Percentiles rank a stretch among this genome's conserved stretches.
phyloP scores from a whole-genome alignment of 805 yeast species.

The Priceomyces medius region DNA sequence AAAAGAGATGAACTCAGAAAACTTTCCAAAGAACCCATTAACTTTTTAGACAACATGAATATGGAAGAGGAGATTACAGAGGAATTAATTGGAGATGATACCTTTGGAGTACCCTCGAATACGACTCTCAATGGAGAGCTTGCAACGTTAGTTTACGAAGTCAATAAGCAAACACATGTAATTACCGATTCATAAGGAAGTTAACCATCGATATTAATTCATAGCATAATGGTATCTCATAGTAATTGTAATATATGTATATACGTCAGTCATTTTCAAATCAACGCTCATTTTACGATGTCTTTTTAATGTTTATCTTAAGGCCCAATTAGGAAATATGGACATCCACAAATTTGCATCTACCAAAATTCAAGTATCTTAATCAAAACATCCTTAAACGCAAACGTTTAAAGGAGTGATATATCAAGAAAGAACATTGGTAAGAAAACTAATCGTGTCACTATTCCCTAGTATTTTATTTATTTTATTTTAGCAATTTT shows the following conservation, averaged over 20 bases:
- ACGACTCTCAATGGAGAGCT: conserved; percentile 22
- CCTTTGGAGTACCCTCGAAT: not conserved
- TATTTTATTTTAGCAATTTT: too few species aligned
- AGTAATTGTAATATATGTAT: not conserved
- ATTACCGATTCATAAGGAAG: not conserved
- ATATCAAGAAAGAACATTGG: too few species aligned
- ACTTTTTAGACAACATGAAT: conserved; percentile 11
- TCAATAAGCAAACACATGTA: not conserved
- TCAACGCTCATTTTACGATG: not conserved
- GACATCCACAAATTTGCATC: conserved; percentile 8
- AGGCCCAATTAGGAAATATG: conserved; percentile 9
- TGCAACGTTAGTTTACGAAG: conserved; percentile 15
- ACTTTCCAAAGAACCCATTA: conserved; percentile 17
- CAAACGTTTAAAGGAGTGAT: not conserved
- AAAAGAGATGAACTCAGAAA: conserved; percentile 17
- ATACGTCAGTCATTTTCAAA: too few species aligned
- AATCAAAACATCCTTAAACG: conserved; percentile 1
- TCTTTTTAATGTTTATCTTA: conserved; percentile 6
- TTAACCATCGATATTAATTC: not conserved
- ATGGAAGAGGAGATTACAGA: conserved; percentile 17
- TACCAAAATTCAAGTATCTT: conserved; percentile 1
- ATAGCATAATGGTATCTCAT: not conserved
- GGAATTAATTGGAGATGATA: conserved; percentile 18
- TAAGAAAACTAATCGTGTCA: too few species aligned
- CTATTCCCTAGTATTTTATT: too few species aligned